phyloP scores from a whole-genome alignment of 1,284 basidiomycete genomes.

The Tylopilus orsonianus region DNA sequence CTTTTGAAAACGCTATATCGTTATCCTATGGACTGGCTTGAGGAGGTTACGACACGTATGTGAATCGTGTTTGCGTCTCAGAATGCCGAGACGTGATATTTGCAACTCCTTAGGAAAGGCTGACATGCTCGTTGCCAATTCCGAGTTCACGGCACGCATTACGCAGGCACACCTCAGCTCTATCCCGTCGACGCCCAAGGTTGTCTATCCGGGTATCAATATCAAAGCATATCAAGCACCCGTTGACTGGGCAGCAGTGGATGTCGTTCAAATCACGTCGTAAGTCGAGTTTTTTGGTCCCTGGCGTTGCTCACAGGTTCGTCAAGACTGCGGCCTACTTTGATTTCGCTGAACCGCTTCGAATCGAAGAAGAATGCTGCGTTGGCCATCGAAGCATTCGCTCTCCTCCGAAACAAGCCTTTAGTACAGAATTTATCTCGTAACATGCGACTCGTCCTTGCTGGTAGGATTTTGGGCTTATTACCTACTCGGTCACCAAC shows the following conservation, averaged over 20 bases:
- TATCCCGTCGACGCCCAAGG: constrained; percentile 61
- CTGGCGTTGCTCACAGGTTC: constrained; percentile 3
- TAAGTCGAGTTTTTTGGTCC: constrained; percentile 40
- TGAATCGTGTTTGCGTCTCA: constrained; percentile 11
- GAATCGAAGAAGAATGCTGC: constrained; percentile 93
- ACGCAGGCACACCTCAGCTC: constrained; percentile 78
- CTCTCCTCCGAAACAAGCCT: constrained; percentile 39
- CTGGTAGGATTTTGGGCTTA: constrained; percentile 49
- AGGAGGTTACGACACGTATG: constrained; percentile 87
- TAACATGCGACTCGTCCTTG: constrained; percentile 67
- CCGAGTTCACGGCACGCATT: constrained; percentile 82
- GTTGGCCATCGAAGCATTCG: constrained; percentile 82
- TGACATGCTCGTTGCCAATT: constrained; percentile 91
- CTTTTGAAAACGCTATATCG: constrained; percentile 78
- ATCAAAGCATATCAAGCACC: constrained; percentile 62
- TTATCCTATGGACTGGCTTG: constrained; percentile 86
- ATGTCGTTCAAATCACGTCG: constrained; percentile 65
- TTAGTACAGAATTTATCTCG: constrained; percentile 17
- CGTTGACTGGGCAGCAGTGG: constrained; percentile 44
- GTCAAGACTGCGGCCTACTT: constrained; percentile 66
- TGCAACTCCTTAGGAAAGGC: constrained; percentile 60
- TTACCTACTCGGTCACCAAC: background rate
- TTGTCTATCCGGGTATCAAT: constrained; percentile 94
- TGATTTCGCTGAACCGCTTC: constrained; percentile 93
- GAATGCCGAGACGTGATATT: background rate